Base-by-base conservation (phyloP, 768 basidiomycete genomes). In the Cystofilobasidium bisporidii region DNA sequence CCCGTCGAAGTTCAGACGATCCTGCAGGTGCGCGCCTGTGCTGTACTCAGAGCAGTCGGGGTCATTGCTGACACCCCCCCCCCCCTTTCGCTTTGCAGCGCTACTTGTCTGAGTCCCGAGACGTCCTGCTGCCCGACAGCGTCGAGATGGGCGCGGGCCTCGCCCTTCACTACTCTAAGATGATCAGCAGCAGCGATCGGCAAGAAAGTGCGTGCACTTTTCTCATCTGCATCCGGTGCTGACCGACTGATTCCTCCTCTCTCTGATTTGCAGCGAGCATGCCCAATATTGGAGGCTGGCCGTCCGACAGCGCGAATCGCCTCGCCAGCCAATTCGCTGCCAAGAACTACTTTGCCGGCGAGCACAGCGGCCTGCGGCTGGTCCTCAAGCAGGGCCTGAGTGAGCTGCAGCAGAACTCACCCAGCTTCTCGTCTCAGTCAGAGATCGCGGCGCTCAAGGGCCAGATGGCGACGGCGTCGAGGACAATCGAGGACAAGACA, bases 1-100 rank as follows among this genome's bases (percentile, higher is more conserved):
- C 94, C 94, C 0, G 83, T 92, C 75, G 93, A 96, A 75, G 78
- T 97, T 58, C 91, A 93, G 70, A 89, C 91, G 0, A 91, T 90
- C 0, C 79, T 99, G 63, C 91, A 94, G 83, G 91, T 88, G 73
- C 50, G 80, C 43, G n/a, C 15, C 53, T 11, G 24, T 28, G 33
- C 38, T 24, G 24, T 15, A 32, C 24, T n/a, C 24, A 30, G n/a
- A 18, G 6, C 40, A 32, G 4, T 5, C 20, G 48, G n/a, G 4
- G n/a, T 10, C 10, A 10, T 53, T 11, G 9, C 2, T 26, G 12
- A 30, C 10, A 22, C 10, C 36, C 10, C 30, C 24, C n/a, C 15
- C 56, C 43, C 4, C 38, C 5, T 17, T 56, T 50, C 47, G 24
- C 33, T n/a, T n/a, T n/a, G 47, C 74, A 96, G 90, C 89, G 88